Evolutionary conservation across 2,329 filamentous ascomycete genomes (phyloP).

Genomic region (Fusarium vanettenii): DNA sequence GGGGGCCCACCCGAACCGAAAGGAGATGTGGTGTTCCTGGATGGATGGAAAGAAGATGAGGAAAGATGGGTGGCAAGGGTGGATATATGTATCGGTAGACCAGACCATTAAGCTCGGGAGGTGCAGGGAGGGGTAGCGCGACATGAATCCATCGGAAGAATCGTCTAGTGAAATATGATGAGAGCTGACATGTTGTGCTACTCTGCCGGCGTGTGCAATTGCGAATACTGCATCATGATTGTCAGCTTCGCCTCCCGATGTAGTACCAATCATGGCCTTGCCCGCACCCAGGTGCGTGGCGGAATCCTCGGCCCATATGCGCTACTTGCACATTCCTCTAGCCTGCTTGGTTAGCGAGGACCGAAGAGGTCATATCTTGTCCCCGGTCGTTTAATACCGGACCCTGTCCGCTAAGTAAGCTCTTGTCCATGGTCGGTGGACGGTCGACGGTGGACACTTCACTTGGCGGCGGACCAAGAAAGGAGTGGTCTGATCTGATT

Average conservation of each 20-base stretch:
- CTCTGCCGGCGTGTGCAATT: constrained; percentile 9
- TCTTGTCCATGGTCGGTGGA: constrained; percentile 12
- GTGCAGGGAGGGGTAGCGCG: constrained; percentile 20
- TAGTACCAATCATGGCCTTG: constrained; percentile 38
- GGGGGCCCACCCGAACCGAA: neutral
- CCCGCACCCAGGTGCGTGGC: constrained; percentile 23
- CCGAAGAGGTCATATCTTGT: constrained; percentile 3
- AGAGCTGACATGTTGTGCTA: constrained; percentile 35
- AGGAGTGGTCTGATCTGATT: constrained; percentile 9
- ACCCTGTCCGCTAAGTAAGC: neutral
- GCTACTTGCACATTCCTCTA: constrained; percentile 29
- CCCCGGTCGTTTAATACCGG: constrained; percentile 12
- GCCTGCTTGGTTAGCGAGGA: constrained; percentile 21
- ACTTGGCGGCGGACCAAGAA: constrained; percentile 15
- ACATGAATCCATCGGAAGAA: constrained; percentile 25
- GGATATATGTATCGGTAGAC: constrained; percentile 7
- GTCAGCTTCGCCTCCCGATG: constrained; percentile 37
- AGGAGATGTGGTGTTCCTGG: neutral
- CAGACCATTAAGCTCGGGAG: constrained; percentile 1
- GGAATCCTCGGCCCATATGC: constrained; percentile 24
- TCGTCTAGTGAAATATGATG: constrained; percentile 25
- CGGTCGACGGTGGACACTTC: constrained; percentile 15
- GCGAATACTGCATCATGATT: constrained; percentile 30
- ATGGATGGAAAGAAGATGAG: constrained; percentile 9
- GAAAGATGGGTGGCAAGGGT: constrained; percentile 9